These are phyloP conservation scores for Fusarium sacchari DNA, from an alignment of 2,329 filamentous ascomycete genomes.

Conservation along the genomic window DNA sequence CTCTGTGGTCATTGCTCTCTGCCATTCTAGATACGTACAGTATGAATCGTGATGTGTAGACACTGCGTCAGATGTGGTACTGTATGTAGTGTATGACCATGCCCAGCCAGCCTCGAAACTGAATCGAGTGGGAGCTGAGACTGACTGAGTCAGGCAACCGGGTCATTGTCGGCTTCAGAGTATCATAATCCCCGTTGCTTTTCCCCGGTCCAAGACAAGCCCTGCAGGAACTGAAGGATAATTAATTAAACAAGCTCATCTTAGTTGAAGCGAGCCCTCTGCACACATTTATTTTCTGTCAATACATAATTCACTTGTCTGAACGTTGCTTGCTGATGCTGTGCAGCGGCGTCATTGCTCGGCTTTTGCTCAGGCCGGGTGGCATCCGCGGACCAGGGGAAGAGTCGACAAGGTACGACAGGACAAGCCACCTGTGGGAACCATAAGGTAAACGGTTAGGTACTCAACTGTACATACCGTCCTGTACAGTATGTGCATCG, in stretches of 20 bases:
- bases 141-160: not conserved
- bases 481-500: not conserved
- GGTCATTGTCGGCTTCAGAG: not conserved
- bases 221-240: not conserved
- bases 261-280: not conserved
- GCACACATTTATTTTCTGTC: not conserved
- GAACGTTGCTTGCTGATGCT: not conserved
- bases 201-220: not conserved
- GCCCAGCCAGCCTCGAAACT: conserved; percentile 1
- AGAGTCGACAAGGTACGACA: not conserved
- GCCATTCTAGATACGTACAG: conserved; percentile 4
- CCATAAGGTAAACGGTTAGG: not conserved
- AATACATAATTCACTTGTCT: not conserved
- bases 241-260: not conserved
- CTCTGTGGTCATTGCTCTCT: conserved; percentile 14
- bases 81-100: not conserved
- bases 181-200: not conserved
- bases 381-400: conserved; percentile 34
- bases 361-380: conserved; percentile 10
- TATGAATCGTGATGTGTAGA: conserved; percentile 3
- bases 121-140: conserved; percentile 6
- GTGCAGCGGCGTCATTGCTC: conserved; percentile 1
- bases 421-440: conserved; percentile 5
- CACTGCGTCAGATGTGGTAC: not conserved
- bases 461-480: not conserved